phyloP scores from a whole-genome alignment of 257 asterid species.

The Lantana camara region DNA sequence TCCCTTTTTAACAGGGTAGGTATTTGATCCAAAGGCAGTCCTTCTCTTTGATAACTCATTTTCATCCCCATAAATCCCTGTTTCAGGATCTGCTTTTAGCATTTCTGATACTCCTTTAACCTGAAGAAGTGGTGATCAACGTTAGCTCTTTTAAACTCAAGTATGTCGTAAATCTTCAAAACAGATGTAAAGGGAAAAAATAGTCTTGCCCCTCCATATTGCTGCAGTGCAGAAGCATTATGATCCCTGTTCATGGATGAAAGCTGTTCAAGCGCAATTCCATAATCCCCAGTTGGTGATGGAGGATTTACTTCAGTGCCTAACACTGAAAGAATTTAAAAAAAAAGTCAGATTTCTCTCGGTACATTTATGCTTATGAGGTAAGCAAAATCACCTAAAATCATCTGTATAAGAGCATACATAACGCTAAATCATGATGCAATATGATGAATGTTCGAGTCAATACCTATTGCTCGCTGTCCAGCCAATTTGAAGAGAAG shows the following conservation, averaged over 20 bases:
- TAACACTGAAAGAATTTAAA: slow-evolving; percentile 48
- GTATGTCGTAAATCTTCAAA: neutral
- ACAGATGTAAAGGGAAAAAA: slow-evolving; percentile 2
- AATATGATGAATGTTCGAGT: slow-evolving; percentile 18
- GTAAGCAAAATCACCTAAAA: neutral
- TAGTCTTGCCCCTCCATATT: slow-evolving; percentile 82
- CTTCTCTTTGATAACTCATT: slow-evolving; percentile 58
- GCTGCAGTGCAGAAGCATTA: slow-evolving; percentile 63
- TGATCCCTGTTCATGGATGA: slow-evolving; percentile 76
- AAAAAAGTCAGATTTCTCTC: slow-evolving; percentile 7
- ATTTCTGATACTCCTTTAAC: slow-evolving; percentile 64
- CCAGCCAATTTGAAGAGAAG: slow-evolving; percentile 94
- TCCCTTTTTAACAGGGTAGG: slow-evolving; percentile 90
- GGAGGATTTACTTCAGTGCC: slow-evolving; percentile 72
- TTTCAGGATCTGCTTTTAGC: slow-evolving; percentile 66
- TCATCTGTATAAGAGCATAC: neutral
- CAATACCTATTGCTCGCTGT: slow-evolving; percentile 83
- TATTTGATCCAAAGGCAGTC: slow-evolving; percentile 75
- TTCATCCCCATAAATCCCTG: slow-evolving; percentile 61
- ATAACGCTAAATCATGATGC: slow-evolving; percentile 1
- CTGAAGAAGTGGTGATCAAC: slow-evolving; percentile 40
- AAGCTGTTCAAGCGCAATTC: slow-evolving; percentile 72
- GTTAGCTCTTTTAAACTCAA: slow-evolving; percentile 7
- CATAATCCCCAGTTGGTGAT: slow-evolving; percentile 61
- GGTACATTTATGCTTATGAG: neutral